Conservation (phyloP, 805 yeast species). For the Schizosaccharomyces osmophilus region DNA sequence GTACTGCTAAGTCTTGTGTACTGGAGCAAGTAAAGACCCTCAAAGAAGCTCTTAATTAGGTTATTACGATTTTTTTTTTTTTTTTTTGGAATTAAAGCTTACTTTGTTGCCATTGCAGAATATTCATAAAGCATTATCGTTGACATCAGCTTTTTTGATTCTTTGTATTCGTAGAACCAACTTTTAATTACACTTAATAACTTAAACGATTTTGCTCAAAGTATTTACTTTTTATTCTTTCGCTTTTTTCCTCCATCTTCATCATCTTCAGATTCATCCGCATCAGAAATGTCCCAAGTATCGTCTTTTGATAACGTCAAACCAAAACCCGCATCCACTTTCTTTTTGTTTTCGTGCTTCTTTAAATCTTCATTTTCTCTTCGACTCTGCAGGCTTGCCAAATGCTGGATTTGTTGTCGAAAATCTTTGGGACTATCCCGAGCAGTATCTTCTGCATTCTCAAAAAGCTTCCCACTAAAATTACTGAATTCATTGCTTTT, state of each 20-base stretch:
- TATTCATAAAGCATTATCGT: no score
- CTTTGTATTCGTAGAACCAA: background rate
- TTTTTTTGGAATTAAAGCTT: no score
- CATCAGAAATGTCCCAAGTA: background rate
- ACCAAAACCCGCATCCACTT: constrained; percentile 1
- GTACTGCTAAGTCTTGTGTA: constrained; percentile 86
- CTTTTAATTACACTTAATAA: background rate
- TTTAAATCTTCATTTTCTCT: background rate
- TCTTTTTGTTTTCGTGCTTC: background rate
- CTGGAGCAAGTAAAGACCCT: constrained; percentile 33
- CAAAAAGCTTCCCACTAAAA: background rate
- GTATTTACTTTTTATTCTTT: background rate
- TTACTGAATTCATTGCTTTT: no score
- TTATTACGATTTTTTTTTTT: background rate
- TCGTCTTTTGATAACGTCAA: background rate
- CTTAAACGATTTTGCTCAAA: background rate
- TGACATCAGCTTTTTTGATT: no score
- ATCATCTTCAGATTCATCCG: background rate
- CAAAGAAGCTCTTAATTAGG: constrained; percentile 5
- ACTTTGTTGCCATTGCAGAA: no score
- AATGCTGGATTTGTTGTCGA: background rate
- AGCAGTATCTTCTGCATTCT: background rate
- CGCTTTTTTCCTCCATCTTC: background rate
- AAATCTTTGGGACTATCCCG: background rate
- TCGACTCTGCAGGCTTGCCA: background rate